phyloP scores from a whole-genome alignment of 192 early-diverging fungal species.

The Cetraspora pellucida region DNA sequence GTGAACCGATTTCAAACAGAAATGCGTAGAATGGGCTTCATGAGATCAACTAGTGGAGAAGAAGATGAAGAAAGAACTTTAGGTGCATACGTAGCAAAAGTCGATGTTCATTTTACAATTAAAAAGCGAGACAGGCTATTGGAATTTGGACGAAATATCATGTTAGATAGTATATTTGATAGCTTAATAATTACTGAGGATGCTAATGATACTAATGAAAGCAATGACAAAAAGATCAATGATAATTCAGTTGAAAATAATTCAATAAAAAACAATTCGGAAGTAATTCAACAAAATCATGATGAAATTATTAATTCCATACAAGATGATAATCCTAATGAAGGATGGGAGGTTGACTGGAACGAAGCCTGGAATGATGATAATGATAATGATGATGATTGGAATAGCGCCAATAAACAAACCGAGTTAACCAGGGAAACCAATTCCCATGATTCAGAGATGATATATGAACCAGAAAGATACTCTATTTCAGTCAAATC shows the following conservation, averaged over 20 bases:
- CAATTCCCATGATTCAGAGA: no score
- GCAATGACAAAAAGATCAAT: neutral
- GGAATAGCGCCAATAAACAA: neutral
- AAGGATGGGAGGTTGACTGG: constrained; percentile 38
- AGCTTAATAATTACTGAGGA: constrained; percentile 37
- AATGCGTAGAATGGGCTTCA: constrained; percentile 44
- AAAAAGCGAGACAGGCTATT: constrained; percentile 48
- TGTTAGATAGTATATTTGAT: constrained; percentile 52
- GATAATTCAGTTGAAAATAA: neutral
- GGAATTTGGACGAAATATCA: constrained; percentile 47
- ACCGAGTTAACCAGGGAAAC: neutral
- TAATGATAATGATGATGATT: neutral
- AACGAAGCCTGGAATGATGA: constrained; percentile 24
- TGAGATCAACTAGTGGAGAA: constrained; percentile 31
- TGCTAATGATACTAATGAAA: neutral
- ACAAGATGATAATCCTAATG: constrained; percentile 13
- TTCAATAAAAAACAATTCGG: neutral
- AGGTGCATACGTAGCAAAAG: constrained; percentile 46
- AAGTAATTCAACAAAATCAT: neutral
- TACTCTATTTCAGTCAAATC: constrained; percentile 25
- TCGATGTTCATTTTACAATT: constrained; percentile 55
- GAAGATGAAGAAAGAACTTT: constrained; percentile 36
- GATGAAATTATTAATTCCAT: neutral
- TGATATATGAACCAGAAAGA: neutral
- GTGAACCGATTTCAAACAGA: constrained; percentile 40